Conservation (phyloP, 306 rosid genomes). For the Phaseolus lunatus region DNA sequence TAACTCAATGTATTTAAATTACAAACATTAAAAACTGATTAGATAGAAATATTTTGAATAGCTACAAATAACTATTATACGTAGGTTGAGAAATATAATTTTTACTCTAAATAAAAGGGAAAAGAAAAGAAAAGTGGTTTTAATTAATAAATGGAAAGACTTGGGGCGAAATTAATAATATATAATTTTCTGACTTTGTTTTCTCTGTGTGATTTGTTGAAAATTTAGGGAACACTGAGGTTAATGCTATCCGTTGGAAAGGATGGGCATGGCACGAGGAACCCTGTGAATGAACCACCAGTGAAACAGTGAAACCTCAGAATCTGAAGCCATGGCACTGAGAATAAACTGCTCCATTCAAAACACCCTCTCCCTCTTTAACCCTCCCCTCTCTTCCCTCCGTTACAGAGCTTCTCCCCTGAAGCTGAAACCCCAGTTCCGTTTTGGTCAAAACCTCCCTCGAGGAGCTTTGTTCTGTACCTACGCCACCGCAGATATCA, state of each 20-base stretch:
- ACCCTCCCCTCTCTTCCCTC: slow-evolving; percentile 57
- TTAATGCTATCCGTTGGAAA: slow-evolving; percentile 10
- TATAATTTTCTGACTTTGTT: too few relatives aligned
- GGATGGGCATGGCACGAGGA: background rate
- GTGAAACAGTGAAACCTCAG: background rate
- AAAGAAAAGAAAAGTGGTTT: too few relatives aligned
- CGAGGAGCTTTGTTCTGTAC: slow-evolving; percentile 61
- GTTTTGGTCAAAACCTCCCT: slow-evolving; percentile 44
- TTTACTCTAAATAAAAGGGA: too few relatives aligned
- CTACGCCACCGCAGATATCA: slow-evolving; percentile 33
- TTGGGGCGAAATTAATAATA: too few relatives aligned
- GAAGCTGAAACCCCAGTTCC: slow-evolving; percentile 53
- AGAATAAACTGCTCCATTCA: slow-evolving; percentile 68
- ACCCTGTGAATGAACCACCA: background rate
- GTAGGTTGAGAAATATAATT: too few relatives aligned
- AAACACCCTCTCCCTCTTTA: slow-evolving; percentile 58
- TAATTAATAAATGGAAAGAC: too few relatives aligned
- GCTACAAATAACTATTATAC: too few relatives aligned
- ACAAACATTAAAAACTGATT: too few relatives aligned
- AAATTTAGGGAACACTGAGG: too few relatives aligned
- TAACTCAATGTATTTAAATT: too few relatives aligned
- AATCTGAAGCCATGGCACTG: slow-evolving; percentile 53
- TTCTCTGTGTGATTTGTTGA: too few relatives aligned
- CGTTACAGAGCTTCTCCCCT: slow-evolving; percentile 49
- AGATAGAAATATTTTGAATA: too few relatives aligned